These are phyloP conservation scores for Toxicodendron radicans DNA, from an alignment of 345 rosid genomes.

Conservation along the genomic window DNA sequence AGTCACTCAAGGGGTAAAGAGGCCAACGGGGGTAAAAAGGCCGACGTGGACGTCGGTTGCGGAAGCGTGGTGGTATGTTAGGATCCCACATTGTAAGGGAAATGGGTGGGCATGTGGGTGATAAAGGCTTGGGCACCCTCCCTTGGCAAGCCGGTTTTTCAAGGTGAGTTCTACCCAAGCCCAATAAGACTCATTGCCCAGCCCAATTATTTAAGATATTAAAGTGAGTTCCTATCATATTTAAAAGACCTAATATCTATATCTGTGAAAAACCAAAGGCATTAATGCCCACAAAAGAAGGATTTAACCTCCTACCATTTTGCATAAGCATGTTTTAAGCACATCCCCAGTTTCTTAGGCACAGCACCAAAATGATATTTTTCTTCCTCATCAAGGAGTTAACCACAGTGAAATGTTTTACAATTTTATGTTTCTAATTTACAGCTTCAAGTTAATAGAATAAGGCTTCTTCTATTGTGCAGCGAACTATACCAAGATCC, in stretches of 20 bases:
- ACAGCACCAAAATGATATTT: neutral
- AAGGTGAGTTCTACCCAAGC: too few relatives aligned
- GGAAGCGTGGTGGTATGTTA: too few relatives aligned
- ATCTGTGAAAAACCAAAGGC: neutral
- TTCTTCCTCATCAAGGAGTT: conserved; percentile 3
- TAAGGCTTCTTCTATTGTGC: neutral
- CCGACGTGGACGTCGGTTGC: too few relatives aligned
- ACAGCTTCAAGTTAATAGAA: neutral
- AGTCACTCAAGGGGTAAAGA: too few relatives aligned
- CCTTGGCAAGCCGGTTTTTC: too few relatives aligned
- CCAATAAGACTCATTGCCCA: too few relatives aligned
- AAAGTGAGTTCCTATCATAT: too few relatives aligned
- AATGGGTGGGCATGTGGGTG: too few relatives aligned
- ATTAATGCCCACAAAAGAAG: neutral
- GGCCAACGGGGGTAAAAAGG: too few relatives aligned
- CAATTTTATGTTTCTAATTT: neutral
- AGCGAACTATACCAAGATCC: neutral
- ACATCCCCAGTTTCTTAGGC: neutral
- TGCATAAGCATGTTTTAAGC: neutral
- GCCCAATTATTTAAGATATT: too few relatives aligned
- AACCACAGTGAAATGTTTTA: neutral
- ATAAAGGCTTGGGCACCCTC: too few relatives aligned
- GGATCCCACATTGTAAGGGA: too few relatives aligned
- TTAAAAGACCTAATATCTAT: neutral
- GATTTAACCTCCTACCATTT: neutral